Evolutionary conservation across 2,329 filamentous ascomycete species (phyloP), one percentile per base, ranked within the genome.

Genomic region (Trichoderma asperellum): DNA sequence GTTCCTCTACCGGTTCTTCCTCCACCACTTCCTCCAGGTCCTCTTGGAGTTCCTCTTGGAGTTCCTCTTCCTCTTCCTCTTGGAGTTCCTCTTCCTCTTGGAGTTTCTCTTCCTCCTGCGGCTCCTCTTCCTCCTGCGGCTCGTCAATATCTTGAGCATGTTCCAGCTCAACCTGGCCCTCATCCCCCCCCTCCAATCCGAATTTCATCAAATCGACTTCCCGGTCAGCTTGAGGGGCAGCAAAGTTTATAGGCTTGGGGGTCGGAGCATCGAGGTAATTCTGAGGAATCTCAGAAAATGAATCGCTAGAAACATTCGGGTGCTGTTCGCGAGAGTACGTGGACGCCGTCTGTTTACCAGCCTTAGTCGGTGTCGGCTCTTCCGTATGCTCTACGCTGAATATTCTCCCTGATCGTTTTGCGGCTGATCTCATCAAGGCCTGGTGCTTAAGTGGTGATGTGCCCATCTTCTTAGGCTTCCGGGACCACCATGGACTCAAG

Each of bases 201-300:
- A 40, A 52, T 37, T 60, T 61, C 59, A 57, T 55, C 18, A 60
- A 47, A 29, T 73, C 71, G 18, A 37, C 57, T 2, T 71, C 66
- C 24, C 72, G 27, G 11, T 70, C 71, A n/a, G 67, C 63, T 11
- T 62, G 60, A 7, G 47, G 21, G 2, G 18, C 49, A 12, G 70
- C 58, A 16, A 63, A 59, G 29, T 62, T 59, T 2, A 74, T 71
- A 18, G 74, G 80, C 34, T 75, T 77, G 1, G 83, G 85, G 1
- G 82, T 86, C 5, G 84, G 86, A 34, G 84, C 84, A 16, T 80
- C 81, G 4, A 88, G 81, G 2, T 87, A 78, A 4, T 77, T 80
- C 18, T 85, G 82, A 0, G 86, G 85, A 18, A 88, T 86, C 63
- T 87, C 85, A 0, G 86, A 88, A 72, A 88, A 88, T 0, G 85